phyloP scores from a whole-genome alignment of 2,329 filamentous ascomycete genomes.

The Ascochyta pisi region DNA sequence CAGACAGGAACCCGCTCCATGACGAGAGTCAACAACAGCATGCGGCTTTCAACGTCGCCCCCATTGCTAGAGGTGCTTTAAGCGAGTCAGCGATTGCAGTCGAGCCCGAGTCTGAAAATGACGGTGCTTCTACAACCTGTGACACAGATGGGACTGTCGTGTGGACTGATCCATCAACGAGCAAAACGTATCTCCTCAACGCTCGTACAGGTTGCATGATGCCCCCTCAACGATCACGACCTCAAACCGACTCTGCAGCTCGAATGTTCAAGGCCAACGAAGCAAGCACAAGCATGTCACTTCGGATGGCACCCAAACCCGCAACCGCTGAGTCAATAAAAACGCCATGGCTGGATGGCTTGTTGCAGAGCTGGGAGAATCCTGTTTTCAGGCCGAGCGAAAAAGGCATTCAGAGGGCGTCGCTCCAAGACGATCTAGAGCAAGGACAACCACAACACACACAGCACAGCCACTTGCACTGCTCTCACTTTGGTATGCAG shows the following conservation, averaged over 20 bases:
- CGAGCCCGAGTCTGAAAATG: not conserved
- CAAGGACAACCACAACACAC: conserved; percentile 13
- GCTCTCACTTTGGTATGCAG: conserved; percentile 19
- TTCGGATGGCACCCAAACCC: conserved; percentile 40
- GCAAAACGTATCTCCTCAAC: conserved; percentile 60
- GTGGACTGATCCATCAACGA: conserved; percentile 70
- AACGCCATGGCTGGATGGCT: conserved; percentile 63
- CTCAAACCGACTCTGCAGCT: conserved; percentile 12
- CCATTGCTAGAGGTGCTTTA: not conserved
- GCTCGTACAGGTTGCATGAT: conserved; percentile 60
- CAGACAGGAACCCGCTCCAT: not conserved
- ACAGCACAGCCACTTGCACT: conserved; percentile 14
- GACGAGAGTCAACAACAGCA: not conserved
- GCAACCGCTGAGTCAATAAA: conserved; percentile 14
- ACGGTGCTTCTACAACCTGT: not conserved
- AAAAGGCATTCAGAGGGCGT: conserved; percentile 51
- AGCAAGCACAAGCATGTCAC: conserved; percentile 32
- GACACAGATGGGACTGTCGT: conserved; percentile 49
- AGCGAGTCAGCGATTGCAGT: not conserved
- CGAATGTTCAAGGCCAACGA: conserved; percentile 16
- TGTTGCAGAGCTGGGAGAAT: conserved; percentile 75
- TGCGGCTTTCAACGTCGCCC: not conserved
- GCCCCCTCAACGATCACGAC: conserved; percentile 20
- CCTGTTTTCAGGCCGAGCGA: conserved; percentile 70
- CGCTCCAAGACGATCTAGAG: conserved; percentile 17